phyloP scores from a whole-genome alignment of 768 basidiomycete species.

The Macrolepiota albuminosa region DNA sequence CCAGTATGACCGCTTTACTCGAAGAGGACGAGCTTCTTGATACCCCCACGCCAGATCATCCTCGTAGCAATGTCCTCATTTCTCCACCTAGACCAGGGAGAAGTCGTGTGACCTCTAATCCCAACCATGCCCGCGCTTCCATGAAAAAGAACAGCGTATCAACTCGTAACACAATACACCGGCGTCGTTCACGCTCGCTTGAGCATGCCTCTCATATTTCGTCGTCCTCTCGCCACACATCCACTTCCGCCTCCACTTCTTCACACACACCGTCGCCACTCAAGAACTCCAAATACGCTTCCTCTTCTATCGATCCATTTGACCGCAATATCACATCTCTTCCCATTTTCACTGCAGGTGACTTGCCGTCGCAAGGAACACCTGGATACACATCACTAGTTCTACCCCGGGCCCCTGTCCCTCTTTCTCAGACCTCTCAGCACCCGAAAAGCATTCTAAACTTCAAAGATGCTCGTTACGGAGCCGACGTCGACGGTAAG shows the following conservation, averaged over 20 bases:
- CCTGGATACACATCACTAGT: constrained; percentile 52
- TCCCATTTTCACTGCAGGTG: constrained; percentile 25
- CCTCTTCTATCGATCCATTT: constrained; percentile 20
- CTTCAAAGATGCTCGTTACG: neutral
- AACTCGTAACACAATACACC: constrained; percentile 3
- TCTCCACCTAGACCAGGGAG: constrained; percentile 14
- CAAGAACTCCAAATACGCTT: constrained; percentile 16
- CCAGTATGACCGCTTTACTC: constrained; percentile 48
- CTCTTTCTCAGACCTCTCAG: constrained; percentile 21
- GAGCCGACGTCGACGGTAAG: constrained; percentile 36
- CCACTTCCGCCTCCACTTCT: constrained; percentile 4
- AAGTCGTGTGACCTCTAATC: constrained; percentile 9
- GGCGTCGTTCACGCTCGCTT: constrained; percentile 17
- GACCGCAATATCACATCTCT: constrained; percentile 16
- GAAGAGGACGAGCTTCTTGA: constrained; percentile 48
- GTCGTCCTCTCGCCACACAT: constrained; percentile 8
- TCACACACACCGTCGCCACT: constrained; percentile 7
- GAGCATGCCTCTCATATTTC: constrained; percentile 9
- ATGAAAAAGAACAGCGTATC: constrained; percentile 3
- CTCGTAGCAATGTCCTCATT: constrained; percentile 19
- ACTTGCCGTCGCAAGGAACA: constrained; percentile 49
- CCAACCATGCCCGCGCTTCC: constrained; percentile 1
- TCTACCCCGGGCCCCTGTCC: constrained; percentile 45
- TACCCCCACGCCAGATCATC: constrained; percentile 10
- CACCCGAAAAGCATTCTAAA: constrained; percentile 14